Evolutionary conservation across 768 basidiomycete species (phyloP), one percentile per base, ranked within the genome.

Genomic region (Neoboletus brunneissimus): DNA sequence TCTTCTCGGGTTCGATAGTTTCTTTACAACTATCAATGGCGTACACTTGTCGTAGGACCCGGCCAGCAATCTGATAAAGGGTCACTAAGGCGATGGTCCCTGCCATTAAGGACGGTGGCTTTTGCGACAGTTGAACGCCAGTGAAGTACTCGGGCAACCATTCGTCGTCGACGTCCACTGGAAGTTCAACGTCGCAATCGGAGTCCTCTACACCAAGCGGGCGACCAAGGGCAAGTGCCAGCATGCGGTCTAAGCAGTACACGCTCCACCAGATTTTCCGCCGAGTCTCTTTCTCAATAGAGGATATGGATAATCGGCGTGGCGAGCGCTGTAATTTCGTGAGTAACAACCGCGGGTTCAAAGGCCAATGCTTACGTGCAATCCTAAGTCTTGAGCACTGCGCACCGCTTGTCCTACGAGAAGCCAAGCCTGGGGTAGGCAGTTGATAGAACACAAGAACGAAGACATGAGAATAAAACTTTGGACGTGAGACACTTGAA

Each of bases 201-300:
- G 85, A 78, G 72, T 96, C 94, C 63, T 94, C 91, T 59, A 93
- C 79, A 27, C 91, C 94, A 53, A 95, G 81, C 3, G 94, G 94
- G 11, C 94, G 82, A 46, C 94, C 94, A 15, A 96, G 79, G 15
- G 92, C 87, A 51, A 95, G 83, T 23, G 94, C 94, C 20, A 96
- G 86, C 90, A 94, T 94, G 48, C 92, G 86, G 71, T 91, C 94
- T 48, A 96, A 77, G 25, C 86, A 86, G 66, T 96, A 96, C 27
- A 94, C 90, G 42, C 89, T 86, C 91, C 94, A 95, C 94, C 94
- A 95, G 49, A 94, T 87, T 74, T 94, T 93, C 59, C 88, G 79
- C 31, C 92, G 84, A 0, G 91, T 90, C 72, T 95, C 91, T 72
- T 93, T 95, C 71, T 95, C 91, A 40, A 90, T 81, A 37, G 86